These are phyloP conservation scores for Trichoderma hamatum DNA, from an alignment of 2,329 filamentous ascomycete species.

Conservation along the genomic window DNA sequence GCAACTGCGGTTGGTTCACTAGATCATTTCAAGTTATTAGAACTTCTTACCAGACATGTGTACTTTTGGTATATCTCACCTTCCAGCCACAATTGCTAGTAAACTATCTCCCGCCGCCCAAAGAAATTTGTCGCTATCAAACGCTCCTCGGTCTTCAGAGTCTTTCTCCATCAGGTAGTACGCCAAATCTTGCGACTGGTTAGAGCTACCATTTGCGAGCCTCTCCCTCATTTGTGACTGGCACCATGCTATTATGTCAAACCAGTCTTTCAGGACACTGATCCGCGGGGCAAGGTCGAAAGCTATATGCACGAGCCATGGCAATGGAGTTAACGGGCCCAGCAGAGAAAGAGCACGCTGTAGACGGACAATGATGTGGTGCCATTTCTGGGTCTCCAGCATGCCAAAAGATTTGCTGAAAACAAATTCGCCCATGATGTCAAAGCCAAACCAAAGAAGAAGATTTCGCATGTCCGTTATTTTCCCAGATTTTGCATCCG, in stretches of 20 bases:
- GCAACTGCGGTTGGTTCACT: constrained; percentile 32
- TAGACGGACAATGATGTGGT: constrained; percentile 34
- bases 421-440: constrained; percentile 43
- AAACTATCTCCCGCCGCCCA: background rate
- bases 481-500: constrained; percentile 26
- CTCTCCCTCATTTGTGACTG: constrained; percentile 29
- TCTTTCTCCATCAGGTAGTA: constrained; percentile 26
- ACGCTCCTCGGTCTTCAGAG: background rate
- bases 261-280: constrained; percentile 33
- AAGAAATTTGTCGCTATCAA: background rate
- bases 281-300: constrained; percentile 31
- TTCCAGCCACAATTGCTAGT: background rate
- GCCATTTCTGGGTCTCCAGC: constrained; percentile 36
- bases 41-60: background rate
- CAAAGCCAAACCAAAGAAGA: constrained; percentile 39
- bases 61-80: background rate
- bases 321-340: constrained; percentile 36
- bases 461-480: constrained; percentile 30
- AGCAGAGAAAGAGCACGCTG: constrained; percentile 36
- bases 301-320: constrained; percentile 35
- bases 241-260: constrained; percentile 32
- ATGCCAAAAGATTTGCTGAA: constrained; percentile 44
- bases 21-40: background rate
- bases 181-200: constrained; percentile 14
- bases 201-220: constrained; percentile 18